Percentiles rank a stretch among this genome's conserved stretches.
Conservation (phyloP, 1,139 yeast species). For the Blastobotrys serpentis region DNA sequence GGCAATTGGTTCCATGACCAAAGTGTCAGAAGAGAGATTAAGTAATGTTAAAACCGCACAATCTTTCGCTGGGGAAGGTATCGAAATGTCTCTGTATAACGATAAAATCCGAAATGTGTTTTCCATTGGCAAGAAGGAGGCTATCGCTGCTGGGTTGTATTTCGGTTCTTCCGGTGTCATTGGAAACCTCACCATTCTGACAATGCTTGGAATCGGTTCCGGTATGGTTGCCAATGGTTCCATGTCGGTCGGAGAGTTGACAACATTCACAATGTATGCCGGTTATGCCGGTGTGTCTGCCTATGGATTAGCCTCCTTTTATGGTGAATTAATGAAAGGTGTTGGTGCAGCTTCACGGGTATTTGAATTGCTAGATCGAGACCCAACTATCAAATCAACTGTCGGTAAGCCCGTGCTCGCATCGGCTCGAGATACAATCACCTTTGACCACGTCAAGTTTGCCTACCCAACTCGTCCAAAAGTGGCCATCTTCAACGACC, state of each 20-base stretch:
- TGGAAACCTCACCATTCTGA: slow-evolving; percentile 76
- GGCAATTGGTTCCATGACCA: slow-evolving; percentile 80
- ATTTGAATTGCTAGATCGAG: slow-evolving; percentile 79
- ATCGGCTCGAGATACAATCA: slow-evolving; percentile 51
- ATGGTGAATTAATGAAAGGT: slow-evolving; percentile 93
- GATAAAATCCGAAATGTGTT: slow-evolving; percentile 72
- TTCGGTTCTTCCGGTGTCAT: slow-evolving; percentile 75
- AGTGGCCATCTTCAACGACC: slow-evolving; percentile 59
- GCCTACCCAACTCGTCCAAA: slow-evolving; percentile 86
- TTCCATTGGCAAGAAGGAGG: slow-evolving; percentile 74
- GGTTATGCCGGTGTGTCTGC: slow-evolving; percentile 90
- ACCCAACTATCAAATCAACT: slow-evolving; percentile 65
- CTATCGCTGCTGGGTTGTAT: slow-evolving; percentile 60
- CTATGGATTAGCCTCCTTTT: slow-evolving; percentile 85
- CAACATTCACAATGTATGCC: slow-evolving; percentile 91
- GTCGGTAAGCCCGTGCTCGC: slow-evolving; percentile 49
- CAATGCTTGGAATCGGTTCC: slow-evolving; percentile 79
- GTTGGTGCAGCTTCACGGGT: slow-evolving; percentile 93
- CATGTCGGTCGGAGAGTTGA: slow-evolving; percentile 81
- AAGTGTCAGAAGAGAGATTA: slow-evolving; percentile 87
- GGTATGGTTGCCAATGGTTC: slow-evolving; percentile 68
- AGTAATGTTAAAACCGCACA: slow-evolving; percentile 86
- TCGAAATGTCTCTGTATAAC: slow-evolving; percentile 61
- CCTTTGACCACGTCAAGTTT: slow-evolving; percentile 66
- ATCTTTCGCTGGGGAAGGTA: slow-evolving; percentile 80